Base-by-base conservation (phyloP, 2,329 filamentous ascomycete species). In the Phaeosphaeria sp. region DNA sequence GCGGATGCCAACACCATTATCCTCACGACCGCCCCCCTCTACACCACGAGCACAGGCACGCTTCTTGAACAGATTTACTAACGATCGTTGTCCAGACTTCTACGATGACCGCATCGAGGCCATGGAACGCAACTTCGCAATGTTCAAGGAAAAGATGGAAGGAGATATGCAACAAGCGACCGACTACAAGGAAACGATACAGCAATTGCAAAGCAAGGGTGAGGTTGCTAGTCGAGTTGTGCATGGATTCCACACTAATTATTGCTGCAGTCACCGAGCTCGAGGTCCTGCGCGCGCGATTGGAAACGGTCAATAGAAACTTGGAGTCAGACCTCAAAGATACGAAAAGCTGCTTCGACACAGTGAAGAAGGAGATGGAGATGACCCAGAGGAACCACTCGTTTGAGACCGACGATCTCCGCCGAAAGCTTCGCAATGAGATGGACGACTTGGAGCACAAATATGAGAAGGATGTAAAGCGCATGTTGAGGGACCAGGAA, bases 91-190 rank as follows among this genome's bases (percentile, higher is more conserved):
- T 74, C 81, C 85, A 91, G 90, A 85, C 70, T 94, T 90, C 85
- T 92, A 97, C 74, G 89, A 93, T 67, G 86, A 86, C 60, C 87
- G 89, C 63, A 85, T 97, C 65, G 88, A 89, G 62, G 85, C 88
- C 58, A 89, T 97, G 79, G 91, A 96, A 51, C 71, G 68, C 82
- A 83, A 94, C 69, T 92, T 92, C 72, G 84, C 85, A 48, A 82
- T 85, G 58, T 82, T 98, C 60, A 89, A 90, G 70, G 84, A 89
- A 56, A 89, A 90, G 62, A 87, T 97, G 72, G 87, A 87, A 57
- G 84, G 84, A 30, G 88, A 90, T 21, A 84, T 89, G 11, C 85
- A 84, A 42, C 88, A 92, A 54, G 88, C 87, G 66, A 89, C 85
- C 55, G 85, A 83, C 5, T 82, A 92, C 59, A 92, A 94, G 67